Percentiles rank a stretch among this genome's conserved stretches.
Evolutionary conservation across 805 yeast genomes (phyloP).

Genomic region (Candida adriatica): DNA sequence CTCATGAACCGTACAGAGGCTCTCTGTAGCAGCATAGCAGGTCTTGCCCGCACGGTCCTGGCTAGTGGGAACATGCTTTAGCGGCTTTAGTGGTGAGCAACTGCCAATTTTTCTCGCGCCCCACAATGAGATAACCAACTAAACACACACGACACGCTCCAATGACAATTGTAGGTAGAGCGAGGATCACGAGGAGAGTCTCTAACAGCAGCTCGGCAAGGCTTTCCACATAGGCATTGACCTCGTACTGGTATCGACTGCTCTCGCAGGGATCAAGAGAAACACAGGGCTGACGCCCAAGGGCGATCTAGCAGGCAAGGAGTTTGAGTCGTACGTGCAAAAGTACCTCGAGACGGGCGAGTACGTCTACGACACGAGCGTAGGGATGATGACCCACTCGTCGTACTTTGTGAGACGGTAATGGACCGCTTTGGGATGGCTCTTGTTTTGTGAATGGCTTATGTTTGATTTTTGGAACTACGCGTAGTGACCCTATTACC

Average conservation of each 20-base stretch:
- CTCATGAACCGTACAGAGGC: too few species aligned
- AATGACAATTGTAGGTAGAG: too few species aligned
- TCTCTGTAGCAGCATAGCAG: too few species aligned
- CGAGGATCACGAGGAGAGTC: too few species aligned
- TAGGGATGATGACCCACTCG: constrained; percentile 64
- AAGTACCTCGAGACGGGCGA: constrained; percentile 86
- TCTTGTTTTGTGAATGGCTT: neutral
- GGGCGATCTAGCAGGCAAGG: constrained; percentile 36
- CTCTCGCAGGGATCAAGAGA: constrained; percentile 66
- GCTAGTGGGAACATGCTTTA: too few species aligned
- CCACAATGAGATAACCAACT: too few species aligned
- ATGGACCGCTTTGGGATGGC: neutral
- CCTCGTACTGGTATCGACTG: constrained; percentile 54
- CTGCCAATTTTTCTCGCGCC: too few species aligned
- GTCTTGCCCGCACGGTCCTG: too few species aligned
- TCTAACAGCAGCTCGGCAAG: constrained; percentile 53
- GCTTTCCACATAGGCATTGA: constrained; percentile 52
- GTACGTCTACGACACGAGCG: constrained; percentile 63
- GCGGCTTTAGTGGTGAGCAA: too few species aligned
- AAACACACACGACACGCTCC: too few species aligned
- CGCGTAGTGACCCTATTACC: too few species aligned
- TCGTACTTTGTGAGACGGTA: constrained; percentile 62
- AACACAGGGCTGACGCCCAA: constrained; percentile 64
- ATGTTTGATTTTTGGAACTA: neutral
- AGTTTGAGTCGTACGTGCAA: constrained; percentile 42